phyloP scores from a whole-genome alignment of 2,329 filamentous ascomycete species.

The Zasmidium angulare region DNA sequence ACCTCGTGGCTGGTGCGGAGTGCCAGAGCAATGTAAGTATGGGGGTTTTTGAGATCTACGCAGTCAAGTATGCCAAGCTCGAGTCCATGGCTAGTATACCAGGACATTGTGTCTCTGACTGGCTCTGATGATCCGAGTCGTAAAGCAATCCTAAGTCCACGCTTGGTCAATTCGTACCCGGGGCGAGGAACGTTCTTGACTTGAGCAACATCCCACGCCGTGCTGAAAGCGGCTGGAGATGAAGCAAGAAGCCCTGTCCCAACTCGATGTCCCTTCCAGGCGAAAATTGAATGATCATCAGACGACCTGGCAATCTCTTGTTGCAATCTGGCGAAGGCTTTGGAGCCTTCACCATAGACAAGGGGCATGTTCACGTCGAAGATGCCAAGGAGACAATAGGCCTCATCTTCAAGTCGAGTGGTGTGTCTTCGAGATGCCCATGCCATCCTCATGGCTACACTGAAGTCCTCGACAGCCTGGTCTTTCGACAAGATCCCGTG shows the following conservation, averaged over 20 bases:
- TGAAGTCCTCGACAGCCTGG: not conserved
- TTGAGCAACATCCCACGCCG: not conserved
- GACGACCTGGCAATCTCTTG: conserved; percentile 12
- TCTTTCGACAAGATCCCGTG: not conserved
- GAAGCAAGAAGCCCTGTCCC: not conserved
- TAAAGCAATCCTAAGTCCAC: not conserved
- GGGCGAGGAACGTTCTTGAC: not conserved
- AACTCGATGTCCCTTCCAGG: not conserved
- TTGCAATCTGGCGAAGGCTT: conserved; percentile 16
- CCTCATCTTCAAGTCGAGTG: conserved; percentile 28
- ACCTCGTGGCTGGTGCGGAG: no score
- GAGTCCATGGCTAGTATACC: not conserved
- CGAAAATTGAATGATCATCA: not conserved
- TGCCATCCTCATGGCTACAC: conserved; percentile 19
- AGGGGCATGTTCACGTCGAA: conserved; percentile 33
- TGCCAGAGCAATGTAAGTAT: not conserved
- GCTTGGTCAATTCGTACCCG: not conserved
- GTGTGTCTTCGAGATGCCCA: conserved; percentile 22
- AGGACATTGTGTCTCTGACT: no score
- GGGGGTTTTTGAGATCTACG: not conserved
- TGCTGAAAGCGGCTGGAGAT: not conserved
- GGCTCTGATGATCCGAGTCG: not conserved
- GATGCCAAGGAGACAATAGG: conserved; percentile 32
- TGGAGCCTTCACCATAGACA: conserved; percentile 33
- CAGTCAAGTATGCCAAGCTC: not conserved